These are phyloP conservation scores for Fremontodendron californicum DNA, from an alignment of 345 rosid genomes.

Conservation along the genomic window DNA sequence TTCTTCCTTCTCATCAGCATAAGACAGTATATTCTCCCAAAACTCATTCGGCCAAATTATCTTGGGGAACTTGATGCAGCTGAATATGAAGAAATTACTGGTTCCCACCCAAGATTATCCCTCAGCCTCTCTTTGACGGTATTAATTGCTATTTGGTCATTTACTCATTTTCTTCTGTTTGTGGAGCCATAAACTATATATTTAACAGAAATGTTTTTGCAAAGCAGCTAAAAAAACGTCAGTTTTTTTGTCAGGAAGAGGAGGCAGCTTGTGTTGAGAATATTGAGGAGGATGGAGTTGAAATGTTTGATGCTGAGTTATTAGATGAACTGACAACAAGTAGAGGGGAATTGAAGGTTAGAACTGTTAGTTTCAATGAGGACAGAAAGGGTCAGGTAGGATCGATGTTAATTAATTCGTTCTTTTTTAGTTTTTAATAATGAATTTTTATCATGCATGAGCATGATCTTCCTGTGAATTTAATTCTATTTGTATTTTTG, in stretches of 20 bases:
- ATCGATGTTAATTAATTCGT: too few relatives aligned
- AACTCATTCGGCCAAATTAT: constrained; percentile 40
- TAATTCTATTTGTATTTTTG: background rate
- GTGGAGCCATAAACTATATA: background rate
- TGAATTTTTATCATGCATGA: background rate
- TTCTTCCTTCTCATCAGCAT: constrained; percentile 72
- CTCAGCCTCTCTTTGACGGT: constrained; percentile 34
- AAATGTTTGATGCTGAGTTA: constrained; percentile 53
- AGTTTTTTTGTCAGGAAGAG: constrained; percentile 30
- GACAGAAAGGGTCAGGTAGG: constrained; percentile 33
- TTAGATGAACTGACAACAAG: constrained; percentile 74
- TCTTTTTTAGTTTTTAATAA: background rate
- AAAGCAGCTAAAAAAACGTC: background rate
- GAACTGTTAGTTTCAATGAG: constrained; percentile 51
- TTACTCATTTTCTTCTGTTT: too few relatives aligned
- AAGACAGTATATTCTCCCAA: constrained; percentile 69
- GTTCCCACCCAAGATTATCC: constrained; percentile 39
- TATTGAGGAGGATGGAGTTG: constrained; percentile 36
- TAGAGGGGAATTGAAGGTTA: constrained; percentile 70
- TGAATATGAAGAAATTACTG: constrained; percentile 66
- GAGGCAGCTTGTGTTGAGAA: constrained; percentile 18
- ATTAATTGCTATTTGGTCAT: background rate
- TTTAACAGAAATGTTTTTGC: background rate
- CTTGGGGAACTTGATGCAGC: constrained; percentile 74
- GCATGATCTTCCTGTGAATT: background rate